Conservation (phyloP, 2,329 filamentous ascomycete species). For the Fusarium transvaalense region DNA sequence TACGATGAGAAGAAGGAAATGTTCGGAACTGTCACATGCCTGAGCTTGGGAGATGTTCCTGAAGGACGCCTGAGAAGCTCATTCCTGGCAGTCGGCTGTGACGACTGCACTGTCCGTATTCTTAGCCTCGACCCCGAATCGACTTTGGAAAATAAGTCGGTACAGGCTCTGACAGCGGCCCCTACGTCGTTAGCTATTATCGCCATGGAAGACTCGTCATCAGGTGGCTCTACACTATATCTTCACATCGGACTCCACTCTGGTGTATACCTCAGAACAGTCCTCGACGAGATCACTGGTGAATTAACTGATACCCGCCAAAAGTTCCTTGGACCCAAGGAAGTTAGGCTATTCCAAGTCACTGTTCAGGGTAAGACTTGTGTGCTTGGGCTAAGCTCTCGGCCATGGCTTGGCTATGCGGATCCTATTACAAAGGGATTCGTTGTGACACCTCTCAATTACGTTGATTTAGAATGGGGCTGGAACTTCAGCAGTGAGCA, state of each 20-base stretch:
- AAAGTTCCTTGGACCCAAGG: slow-evolving; percentile 91
- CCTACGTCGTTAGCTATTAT: slow-evolving; percentile 92
- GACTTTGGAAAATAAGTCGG: slow-evolving; percentile 91
- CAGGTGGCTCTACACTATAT: slow-evolving; percentile 88
- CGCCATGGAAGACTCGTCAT: slow-evolving; percentile 93
- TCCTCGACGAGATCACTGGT: slow-evolving; percentile 94
- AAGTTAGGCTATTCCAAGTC: slow-evolving; percentile 92
- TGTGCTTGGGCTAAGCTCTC: slow-evolving; percentile 89
- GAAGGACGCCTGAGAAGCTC: slow-evolving; percentile 90
- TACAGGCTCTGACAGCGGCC: slow-evolving; percentile 91
- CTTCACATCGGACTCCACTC: slow-evolving; percentile 96
- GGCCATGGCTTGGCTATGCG: slow-evolving; percentile 96
- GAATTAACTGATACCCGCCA: slow-evolving; percentile 95
- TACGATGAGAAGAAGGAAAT: slow-evolving; percentile 96
- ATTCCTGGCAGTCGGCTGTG: slow-evolving; percentile 95
- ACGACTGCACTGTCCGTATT: slow-evolving; percentile 95
- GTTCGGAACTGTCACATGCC: slow-evolving; percentile 92
- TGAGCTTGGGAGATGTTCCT: slow-evolving; percentile 94
- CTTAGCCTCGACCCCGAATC: slow-evolving; percentile 90
- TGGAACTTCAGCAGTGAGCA: slow-evolving; percentile 98
- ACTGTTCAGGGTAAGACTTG: slow-evolving; percentile 86
- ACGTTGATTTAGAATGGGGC: slow-evolving; percentile 88
- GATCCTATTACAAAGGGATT: slow-evolving; percentile 89
- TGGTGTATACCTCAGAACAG: slow-evolving; percentile 94
- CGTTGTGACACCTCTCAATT: slow-evolving; percentile 91